Conservation (phyloP, 2,329 filamentous ascomycete genomes). For the Lasiodiplodia sp. region DNA sequence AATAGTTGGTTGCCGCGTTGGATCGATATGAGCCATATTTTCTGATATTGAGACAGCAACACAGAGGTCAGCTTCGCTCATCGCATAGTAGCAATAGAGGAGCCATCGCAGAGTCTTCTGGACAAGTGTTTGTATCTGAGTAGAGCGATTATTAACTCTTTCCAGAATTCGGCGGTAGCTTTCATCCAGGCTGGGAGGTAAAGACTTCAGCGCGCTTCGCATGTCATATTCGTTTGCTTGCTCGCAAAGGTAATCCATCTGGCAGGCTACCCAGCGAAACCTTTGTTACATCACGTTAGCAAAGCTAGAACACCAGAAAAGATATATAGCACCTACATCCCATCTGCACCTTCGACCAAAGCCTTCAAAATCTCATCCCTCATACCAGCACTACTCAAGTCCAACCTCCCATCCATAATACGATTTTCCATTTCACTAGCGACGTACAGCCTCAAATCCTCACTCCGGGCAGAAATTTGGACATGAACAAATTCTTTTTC, state of each 20-base stretch:
- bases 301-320: no score
- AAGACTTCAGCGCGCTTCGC: neutral
- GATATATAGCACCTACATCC: neutral
- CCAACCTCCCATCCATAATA: neutral
- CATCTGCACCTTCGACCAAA: neutral
- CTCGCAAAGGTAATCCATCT: constrained; percentile 6
- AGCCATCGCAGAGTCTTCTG: neutral
- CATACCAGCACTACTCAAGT: neutral
- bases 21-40: neutral
- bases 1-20: neutral
- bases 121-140: neutral
- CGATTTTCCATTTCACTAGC: neutral
- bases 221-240: neutral
- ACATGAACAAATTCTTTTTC: neutral
- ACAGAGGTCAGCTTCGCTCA: neutral
- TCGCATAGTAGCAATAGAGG: neutral
- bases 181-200: neutral
- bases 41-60: neutral
- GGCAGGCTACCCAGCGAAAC: constrained; percentile 9
- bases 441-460: neutral
- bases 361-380: neutral
- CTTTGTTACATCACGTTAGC: neutral
- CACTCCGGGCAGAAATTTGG: neutral
- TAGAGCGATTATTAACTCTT: neutral
- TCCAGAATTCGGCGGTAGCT: constrained; percentile 1